A percentile compares a stretch with the other conserved stretches of the same genome.
These are phyloP conservation scores for Sporothrix variecibatus DNA, from an alignment of 2,329 filamentous ascomycete genomes.

Conservation along the genomic window DNA sequence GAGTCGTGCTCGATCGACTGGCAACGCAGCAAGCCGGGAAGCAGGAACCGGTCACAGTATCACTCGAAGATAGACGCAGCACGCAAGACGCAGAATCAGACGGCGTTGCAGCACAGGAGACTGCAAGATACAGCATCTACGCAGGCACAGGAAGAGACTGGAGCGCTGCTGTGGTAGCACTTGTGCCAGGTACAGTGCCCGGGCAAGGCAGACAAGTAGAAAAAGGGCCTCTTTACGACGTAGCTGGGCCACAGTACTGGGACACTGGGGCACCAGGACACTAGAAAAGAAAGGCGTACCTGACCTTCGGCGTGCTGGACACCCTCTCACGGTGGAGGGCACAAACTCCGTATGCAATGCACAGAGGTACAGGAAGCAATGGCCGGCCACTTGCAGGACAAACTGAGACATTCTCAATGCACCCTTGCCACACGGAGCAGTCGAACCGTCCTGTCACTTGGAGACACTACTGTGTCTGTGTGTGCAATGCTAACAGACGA, in stretches of 20 bases:
- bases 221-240: neutral
- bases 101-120: neutral
- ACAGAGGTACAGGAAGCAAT: neutral
- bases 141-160: neutral
- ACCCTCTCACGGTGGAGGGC: neutral
- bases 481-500: neutral
- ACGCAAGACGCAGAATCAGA: neutral
- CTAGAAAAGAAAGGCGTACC: neutral
- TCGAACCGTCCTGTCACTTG: neutral
- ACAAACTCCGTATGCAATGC: neutral
- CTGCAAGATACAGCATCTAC: neutral
- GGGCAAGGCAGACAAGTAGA: neutral
- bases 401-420: conserved; percentile 8
- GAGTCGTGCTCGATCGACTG: neutral
- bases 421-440: neutral
- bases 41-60: neutral
- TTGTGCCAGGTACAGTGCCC: conserved; percentile 1
- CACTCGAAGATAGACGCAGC: neutral
- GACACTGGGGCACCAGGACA: neutral
- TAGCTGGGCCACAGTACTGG: neutral
- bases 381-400: neutral
- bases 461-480: neutral
- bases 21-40: neutral
- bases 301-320: neutral
- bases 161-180: neutral